Base-by-base conservation (phyloP, 179 eudicot genomes). In the Spergularia azorica region DNA sequence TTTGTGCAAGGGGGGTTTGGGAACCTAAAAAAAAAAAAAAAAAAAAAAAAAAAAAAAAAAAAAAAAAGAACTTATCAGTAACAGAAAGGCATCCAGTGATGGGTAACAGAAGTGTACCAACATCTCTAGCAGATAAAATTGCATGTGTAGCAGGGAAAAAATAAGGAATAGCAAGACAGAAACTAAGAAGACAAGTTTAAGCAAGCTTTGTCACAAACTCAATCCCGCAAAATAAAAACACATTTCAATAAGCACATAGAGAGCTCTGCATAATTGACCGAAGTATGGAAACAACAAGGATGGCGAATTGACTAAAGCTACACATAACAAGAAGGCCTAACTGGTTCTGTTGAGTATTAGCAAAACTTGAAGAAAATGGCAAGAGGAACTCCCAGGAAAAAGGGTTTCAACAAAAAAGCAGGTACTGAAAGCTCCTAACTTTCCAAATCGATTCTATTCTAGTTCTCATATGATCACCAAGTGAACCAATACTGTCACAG, bases 1-100 rank as follows among this genome's bases (percentile, higher is more conserved):
- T 77, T 96, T 86, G 76, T 93, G 97, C 80, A 93, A 74, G 76
- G 91, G 86, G 77, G 91, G 94, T 80, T 93, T 93, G 57, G 97
- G 97, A 61, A 93, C 83, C 97, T 93, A 91, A 78, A 75, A 84
- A 48, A 76, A 91, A 78, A 75, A 84, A 38, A 76, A 41, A 78
- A 79, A 63, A n/a, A n/a, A n/a, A n/a, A n/a, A n/a, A n/a, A n/a
- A n/a, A n/a, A n/a, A n/a, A n/a, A n/a, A n/a, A n/a, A n/a, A n/a
- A n/a, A 26, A 26, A 26, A 26, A 26, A 6, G 2, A 39, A 43
- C 46, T 13, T 20, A 21, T 56, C 0, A 38, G 64, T 11, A 52
- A 70, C 41, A 7, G 20, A 50, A 13, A 69, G 8, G 15, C 46
- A 15, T 57, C 51, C 5, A 3, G 11, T n/a, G 48, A 26, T 26